Conservation (phyloP, 306 rosid genomes). For the Mimosa pudica region DNA sequence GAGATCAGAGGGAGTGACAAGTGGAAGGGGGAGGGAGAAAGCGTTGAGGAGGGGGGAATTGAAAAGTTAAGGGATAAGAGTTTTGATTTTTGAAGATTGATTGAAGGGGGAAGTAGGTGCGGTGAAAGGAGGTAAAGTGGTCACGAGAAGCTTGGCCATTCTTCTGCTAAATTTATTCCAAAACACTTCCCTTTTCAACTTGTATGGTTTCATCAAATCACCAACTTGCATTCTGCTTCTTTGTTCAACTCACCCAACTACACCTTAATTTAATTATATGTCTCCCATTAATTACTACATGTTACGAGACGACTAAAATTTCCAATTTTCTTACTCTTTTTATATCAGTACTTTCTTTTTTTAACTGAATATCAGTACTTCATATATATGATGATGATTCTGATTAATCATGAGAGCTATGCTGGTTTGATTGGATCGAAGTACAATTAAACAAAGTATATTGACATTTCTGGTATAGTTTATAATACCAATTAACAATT, state of each 20-base stretch:
- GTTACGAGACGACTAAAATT: not conserved
- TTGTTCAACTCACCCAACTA: not conserved
- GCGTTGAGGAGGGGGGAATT: slow-evolving; percentile 42
- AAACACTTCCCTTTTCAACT: slow-evolving; percentile 39
- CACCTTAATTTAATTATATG: not conserved
- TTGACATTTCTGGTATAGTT: too few relatives aligned
- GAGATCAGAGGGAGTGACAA: slow-evolving; percentile 23
- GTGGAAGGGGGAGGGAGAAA: slow-evolving; percentile 36
- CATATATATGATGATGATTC: too few relatives aligned
- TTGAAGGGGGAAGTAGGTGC: slow-evolving; percentile 39
- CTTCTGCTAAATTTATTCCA: slow-evolving; percentile 55
- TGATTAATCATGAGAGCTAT: too few relatives aligned
- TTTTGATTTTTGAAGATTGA: slow-evolving; percentile 45
- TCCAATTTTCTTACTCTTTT: not conserved
- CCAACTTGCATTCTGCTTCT: slow-evolving; percentile 32
- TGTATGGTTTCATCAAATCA: slow-evolving; percentile 47
- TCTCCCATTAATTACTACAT: not conserved
- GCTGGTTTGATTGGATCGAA: too few relatives aligned
- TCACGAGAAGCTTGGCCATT: slow-evolving; percentile 78
- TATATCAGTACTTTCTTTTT: too few relatives aligned
- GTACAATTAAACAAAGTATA: too few relatives aligned
- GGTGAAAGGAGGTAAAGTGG: slow-evolving; percentile 43
- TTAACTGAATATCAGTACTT: too few relatives aligned
- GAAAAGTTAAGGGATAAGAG: slow-evolving; percentile 45
- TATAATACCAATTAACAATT: too few relatives aligned